Evolutionary conservation across 495 filamentous ascomycete species (phyloP), one percentile per base, ranked within the genome.

Genomic region (Saxophila tyrrhenica): DNA sequence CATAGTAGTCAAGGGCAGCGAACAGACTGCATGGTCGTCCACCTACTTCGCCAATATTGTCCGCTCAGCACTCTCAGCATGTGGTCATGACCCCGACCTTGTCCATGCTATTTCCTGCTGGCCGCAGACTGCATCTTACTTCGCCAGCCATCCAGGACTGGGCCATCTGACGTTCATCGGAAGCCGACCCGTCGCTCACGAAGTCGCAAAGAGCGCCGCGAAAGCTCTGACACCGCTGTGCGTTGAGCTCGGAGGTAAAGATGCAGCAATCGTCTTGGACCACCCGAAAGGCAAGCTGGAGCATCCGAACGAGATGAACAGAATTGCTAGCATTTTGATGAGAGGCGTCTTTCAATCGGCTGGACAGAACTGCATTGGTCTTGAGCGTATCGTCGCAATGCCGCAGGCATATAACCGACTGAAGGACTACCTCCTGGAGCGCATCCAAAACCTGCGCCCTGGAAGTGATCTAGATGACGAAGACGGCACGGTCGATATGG

Each of bases 361-460:
- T n/a, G 92, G 92, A 1, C 92, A 99, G 65, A 99, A 99, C 70
- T 99, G 92, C 70, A 88, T 97, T 67, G 92, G 94, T 55, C 87
- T 95, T 53, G 92, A 99, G 70, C 85, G 92, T 39, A 83, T 97
- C 66, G 80, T 99, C 62, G 86, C 85, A 45, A 75, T 84, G 11
- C 85, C 88, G 0, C 71, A 71, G 19, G 73, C 81, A 42, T 97
- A 97, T 73, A 68, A 81, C 45, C 71, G 73, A 41, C 78, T 99
- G 24, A 72, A 94, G 51, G 62, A 73, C 15, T 74, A 85, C 52
- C 79, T 99, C 46, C 73, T 78, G 41, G 80, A 81, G 13, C 80
- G 84, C 39, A 86, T 96, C 54, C 72, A 74, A 25, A 73, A 74
- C 9, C 74, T 99, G 24, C 84, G 86, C 9, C 73, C 87, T 2